These are phyloP conservation scores for Bipolaris gigantea DNA, from an alignment of 2,329 filamentous ascomycete genomes.

Conservation along the genomic window DNA sequence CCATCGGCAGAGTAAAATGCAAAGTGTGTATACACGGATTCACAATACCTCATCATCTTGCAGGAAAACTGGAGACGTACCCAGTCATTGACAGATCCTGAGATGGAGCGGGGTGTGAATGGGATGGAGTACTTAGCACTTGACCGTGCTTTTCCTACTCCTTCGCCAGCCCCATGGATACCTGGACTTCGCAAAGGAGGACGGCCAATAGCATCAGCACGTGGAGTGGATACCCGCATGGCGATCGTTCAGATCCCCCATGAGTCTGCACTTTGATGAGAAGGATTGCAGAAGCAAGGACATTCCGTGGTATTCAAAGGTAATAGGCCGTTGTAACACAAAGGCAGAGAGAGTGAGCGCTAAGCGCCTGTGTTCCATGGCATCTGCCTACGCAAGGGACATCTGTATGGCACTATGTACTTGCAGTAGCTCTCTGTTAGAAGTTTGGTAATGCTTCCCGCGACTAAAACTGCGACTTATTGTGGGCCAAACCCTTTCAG, in stretches of 20 bases:
- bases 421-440: not conserved
- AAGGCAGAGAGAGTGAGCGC: not conserved
- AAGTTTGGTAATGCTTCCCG: not conserved
- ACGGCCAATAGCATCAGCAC: not conserved
- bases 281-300: not conserved
- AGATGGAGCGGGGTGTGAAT: not conserved
- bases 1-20: not conserved
- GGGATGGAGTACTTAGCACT: too few species aligned
- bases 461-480: not conserved
- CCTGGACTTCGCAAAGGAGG: not conserved
- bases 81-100: not conserved
- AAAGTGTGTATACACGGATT: not conserved
- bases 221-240: not conserved
- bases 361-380: not conserved
- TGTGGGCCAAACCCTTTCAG: not conserved
- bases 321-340: not conserved
- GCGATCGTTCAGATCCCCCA: not conserved
- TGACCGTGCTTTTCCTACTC: not conserved
- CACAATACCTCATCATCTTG: not conserved
- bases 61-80: not conserved
- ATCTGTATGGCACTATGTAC: not conserved
- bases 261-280: not conserved
- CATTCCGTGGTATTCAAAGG: not conserved
- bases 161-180: not conserved
- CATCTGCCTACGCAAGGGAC: not conserved